Evolutionary conservation across 257 asterid species (phyloP).

Genomic region (Plantago ovata): DNA sequence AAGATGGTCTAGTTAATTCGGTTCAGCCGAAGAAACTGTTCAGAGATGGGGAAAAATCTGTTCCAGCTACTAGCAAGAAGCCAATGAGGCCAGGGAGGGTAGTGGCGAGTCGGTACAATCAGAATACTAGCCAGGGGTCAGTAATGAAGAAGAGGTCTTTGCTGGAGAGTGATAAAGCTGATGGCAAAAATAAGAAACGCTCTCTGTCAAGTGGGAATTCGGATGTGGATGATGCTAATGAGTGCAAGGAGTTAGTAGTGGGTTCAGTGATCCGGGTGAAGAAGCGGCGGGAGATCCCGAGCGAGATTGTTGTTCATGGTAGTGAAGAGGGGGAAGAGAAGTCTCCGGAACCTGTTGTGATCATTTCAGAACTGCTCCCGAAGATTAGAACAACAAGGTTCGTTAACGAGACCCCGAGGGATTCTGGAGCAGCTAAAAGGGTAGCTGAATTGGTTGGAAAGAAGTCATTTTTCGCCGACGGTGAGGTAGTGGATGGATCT

Average conservation of each 20-base stretch:
- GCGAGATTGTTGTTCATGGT: conserved; percentile 61
- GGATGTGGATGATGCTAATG: conserved; percentile 19
- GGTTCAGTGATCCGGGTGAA: conserved; percentile 53
- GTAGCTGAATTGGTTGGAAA: conserved; percentile 71
- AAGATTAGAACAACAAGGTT: conserved; percentile 48
- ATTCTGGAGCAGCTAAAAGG: conserved; percentile 89
- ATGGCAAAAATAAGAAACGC: conserved; percentile 59
- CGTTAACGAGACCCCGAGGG: conserved; percentile 63
- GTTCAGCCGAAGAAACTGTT: conserved; percentile 87
- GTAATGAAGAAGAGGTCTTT: conserved; percentile 71
- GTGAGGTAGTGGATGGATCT: conserved; percentile 39
- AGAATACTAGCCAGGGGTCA: conserved; percentile 37
- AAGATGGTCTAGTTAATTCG: conserved; percentile 38
- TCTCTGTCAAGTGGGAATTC: conserved; percentile 51
- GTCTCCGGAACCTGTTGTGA: conserved; percentile 32
- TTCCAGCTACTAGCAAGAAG: conserved; percentile 42
- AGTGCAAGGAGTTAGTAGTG: conserved; percentile 23
- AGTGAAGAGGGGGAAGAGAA: conserved; percentile 42
- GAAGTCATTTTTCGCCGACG: conserved; percentile 48
- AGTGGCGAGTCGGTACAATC: conserved; percentile 82
- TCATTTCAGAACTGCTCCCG: conserved; percentile 55
- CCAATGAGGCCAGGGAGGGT: conserved; percentile 69
- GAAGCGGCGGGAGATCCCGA: conserved; percentile 87
- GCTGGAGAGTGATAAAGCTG: conserved; percentile 60
- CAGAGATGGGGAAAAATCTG: conserved; percentile 60